phyloP scores from a whole-genome alignment of 106 monocot species.

The Allium fistulosum region DNA sequence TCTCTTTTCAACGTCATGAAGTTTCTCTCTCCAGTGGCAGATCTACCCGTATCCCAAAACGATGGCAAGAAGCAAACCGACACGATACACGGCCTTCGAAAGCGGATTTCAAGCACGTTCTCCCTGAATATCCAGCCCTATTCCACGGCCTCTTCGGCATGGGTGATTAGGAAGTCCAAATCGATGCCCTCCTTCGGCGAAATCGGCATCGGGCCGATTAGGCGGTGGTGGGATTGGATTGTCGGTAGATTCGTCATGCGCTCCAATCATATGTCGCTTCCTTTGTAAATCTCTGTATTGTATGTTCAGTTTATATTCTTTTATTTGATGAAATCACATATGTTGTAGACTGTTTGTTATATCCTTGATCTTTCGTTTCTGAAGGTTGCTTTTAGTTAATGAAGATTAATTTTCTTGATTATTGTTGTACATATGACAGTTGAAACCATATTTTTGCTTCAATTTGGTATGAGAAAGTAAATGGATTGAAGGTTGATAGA shows the following conservation, averaged over 20 bases:
- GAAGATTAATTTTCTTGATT: too few relatives aligned
- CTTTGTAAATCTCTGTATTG: too few relatives aligned
- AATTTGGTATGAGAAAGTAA: too few relatives aligned
- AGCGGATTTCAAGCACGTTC: constrained; percentile 60
- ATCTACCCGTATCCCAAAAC: constrained; percentile 35
- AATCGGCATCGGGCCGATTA: constrained; percentile 42
- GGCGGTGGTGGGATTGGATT: constrained; percentile 55
- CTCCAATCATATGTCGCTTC: too few relatives aligned
- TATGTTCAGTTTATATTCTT: too few relatives aligned
- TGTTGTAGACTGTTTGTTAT: too few relatives aligned
- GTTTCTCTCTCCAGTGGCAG: constrained; percentile 56
- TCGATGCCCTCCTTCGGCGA: constrained; percentile 63
- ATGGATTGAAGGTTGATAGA: too few relatives aligned
- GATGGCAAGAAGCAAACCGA: constrained; percentile 7
- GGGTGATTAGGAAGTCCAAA: constrained; percentile 54
- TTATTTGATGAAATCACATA: too few relatives aligned
- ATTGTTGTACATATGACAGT: too few relatives aligned
- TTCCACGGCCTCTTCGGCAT: constrained; percentile 30
- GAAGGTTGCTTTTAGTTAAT: too few relatives aligned
- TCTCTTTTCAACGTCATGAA: constrained; percentile 30
- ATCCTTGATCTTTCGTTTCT: too few relatives aligned
- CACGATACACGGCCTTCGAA: constrained; percentile 35
- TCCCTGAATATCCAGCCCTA: constrained; percentile 52
- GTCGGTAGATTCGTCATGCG: constrained; percentile 23
- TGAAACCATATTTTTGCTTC: too few relatives aligned